Base-by-base conservation (phyloP, 331 rosid genomes). In the Telfairia occidentalis region DNA sequence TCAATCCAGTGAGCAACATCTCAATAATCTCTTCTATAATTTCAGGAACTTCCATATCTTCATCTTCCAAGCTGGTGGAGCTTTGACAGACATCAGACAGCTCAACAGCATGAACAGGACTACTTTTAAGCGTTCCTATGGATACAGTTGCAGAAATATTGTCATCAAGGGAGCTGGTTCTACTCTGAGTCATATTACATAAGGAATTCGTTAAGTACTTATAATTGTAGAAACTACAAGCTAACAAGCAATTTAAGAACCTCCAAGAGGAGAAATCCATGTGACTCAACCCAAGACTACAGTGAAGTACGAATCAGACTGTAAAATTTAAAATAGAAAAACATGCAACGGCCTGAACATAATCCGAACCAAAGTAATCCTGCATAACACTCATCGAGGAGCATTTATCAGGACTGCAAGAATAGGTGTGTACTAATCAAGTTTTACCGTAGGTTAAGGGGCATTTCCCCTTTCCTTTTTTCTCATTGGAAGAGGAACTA, bases 11-110 rank as follows among this genome's bases (percentile, higher is more conserved):
- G 46, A 94, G 87, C 82, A 91, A 73, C 90, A 86, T 86, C 88
- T 94, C 98, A 83, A 94, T 90, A 76, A 94, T 94, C 89, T 94
- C 98, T 85, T 94, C 98, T 65, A 95, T 84, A 63, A 88, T 77
- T 82, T 90, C 98, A 46, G 97, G 96, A 81, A 95, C 90, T 73
- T 90, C 98, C 90, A 91, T 88, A 72, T 88, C 96, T 81, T 91
- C 98, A 38, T 94, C 89, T 80, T 87, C 87, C 53, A 67, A 66
- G 78, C 43, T 82, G 46, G 82, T 89, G 57, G 74, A 67, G 71
- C 65, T 78, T 81, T 74, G 74, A 16, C 77, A 78, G n/a, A 84
- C 72, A 81, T 73, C 77, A 77, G 78, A 57, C 75, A 37, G 76
- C 79, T 61, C 76, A 67, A 71, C 38, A 42, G 81, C 52, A 82